Percentiles rank a stretch among this genome's conserved stretches.
phyloP scores from a whole-genome alignment of 2,329 filamentous ascomycete species.

The Alternaria burnsii region DNA sequence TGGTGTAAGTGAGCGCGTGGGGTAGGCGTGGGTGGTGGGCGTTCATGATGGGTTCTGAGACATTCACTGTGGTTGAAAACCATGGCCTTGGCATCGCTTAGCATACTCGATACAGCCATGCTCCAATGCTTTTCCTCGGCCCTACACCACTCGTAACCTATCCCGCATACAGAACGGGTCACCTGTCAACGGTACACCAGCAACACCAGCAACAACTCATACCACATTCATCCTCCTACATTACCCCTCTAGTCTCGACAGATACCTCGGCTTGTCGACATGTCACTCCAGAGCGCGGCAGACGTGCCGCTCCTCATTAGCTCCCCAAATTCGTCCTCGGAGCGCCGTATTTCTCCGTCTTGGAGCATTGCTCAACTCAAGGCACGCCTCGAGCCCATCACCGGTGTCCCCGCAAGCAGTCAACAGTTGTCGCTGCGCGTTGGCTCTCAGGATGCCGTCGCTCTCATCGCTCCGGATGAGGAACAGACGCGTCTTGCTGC shows the following conservation, averaged over 20 bases:
- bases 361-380: constrained; percentile 90
- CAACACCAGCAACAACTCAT: constrained; percentile 13
- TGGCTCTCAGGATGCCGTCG: constrained; percentile 67
- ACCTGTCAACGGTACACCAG: constrained; percentile 18
- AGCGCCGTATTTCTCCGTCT: constrained; percentile 89
- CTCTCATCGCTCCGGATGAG: constrained; percentile 76
- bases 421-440: constrained; percentile 80
- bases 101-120: constrained; percentile 19
- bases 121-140: constrained; percentile 13
- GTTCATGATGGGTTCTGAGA: constrained; percentile 19
- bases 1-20: constrained; percentile 19
- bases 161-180: constrained; percentile 25
- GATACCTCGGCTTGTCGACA: constrained; percentile 17
- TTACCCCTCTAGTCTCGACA: constrained; percentile 10
- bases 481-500: constrained; percentile 70
- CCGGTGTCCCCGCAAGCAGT: constrained; percentile 82
- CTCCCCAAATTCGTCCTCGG: constrained; percentile 80
- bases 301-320: constrained; percentile 79
- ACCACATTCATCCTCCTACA: constrained; percentile 4
- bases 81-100: constrained; percentile 33
- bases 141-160: constrained; percentile 19
- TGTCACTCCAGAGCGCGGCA: constrained; percentile 61
- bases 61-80: constrained; percentile 27
- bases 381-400: constrained; percentile 88
- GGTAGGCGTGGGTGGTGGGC: constrained; percentile 17